Conservation (phyloP, 208 protist genomes). For the Trichomonas tenax region DNA sequence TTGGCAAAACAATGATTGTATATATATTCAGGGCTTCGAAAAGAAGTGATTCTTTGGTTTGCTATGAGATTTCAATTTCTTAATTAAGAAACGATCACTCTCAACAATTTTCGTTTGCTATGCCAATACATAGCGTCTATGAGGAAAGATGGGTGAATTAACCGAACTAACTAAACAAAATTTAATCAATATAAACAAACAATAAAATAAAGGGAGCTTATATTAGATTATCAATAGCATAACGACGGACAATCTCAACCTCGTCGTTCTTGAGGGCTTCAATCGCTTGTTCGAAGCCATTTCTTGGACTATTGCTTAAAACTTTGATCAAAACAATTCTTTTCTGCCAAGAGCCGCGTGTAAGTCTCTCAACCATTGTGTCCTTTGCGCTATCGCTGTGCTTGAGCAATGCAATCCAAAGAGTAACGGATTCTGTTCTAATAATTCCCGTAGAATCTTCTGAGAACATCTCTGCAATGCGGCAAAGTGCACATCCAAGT, state of each 20-base stretch:
- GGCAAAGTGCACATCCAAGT: background rate
- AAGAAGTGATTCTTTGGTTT: too few species aligned
- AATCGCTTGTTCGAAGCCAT: background rate
- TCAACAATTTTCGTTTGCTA: too few species aligned
- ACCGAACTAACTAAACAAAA: too few species aligned
- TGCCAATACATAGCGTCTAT: too few species aligned
- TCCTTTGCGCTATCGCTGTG: background rate
- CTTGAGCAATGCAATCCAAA: background rate
- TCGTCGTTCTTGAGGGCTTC: background rate
- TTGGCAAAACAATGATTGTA: too few species aligned
- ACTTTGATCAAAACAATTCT: background rate
- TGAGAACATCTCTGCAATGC: background rate
- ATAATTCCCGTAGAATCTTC: background rate
- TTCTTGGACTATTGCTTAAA: background rate
- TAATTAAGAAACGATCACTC: too few species aligned
- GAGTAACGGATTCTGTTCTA: background rate
- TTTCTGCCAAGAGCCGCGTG: background rate
- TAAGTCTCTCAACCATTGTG: background rate
- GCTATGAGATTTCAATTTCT: too few species aligned
- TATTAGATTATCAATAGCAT: background rate
- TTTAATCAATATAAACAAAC: background rate
- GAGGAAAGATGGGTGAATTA: too few species aligned
- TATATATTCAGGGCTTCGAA: too few species aligned
- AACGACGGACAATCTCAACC: background rate
- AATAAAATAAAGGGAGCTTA: background rate